Conservation (phyloP, 192 early-diverging fungal species). For the Entomortierella parvispora region DNA sequence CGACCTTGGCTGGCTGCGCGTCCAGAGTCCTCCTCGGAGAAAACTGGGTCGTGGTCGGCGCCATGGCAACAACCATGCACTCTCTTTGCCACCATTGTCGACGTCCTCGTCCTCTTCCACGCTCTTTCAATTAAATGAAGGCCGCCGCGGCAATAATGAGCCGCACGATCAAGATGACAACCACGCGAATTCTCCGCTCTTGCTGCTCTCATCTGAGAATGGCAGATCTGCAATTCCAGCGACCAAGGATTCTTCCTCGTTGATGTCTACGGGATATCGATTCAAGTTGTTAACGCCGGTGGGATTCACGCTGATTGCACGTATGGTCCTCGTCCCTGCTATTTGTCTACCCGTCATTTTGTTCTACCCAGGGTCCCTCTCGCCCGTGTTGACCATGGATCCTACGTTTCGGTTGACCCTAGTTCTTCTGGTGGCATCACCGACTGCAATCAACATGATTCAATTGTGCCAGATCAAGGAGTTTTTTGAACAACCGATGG, state of each 20-base stretch:
- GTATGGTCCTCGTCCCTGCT: conserved; percentile 49
- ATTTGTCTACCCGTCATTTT: conserved; percentile 53
- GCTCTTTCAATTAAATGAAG: neutral
- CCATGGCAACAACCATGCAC: neutral
- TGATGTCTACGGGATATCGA: neutral
- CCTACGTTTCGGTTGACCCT: conserved; percentile 71
- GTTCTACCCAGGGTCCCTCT: conserved; percentile 15
- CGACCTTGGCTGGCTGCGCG: conserved; percentile 7
- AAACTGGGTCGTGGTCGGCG: neutral
- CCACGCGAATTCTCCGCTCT: no score
- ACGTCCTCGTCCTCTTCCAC: conserved; percentile 10
- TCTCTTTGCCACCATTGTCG: no score
- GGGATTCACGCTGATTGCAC: conserved; percentile 27
- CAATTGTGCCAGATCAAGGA: conserved; percentile 75
- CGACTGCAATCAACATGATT: conserved; percentile 79
- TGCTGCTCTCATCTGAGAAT: no score
- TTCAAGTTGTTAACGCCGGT: conserved; percentile 33
- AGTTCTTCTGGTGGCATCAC: conserved; percentile 67
- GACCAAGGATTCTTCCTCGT: no score
- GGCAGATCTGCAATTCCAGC: no score
- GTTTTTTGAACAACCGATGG: conserved; percentile 76
- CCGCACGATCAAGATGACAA: neutral
- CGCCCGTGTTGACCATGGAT: conserved; percentile 61
- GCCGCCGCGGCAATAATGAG: neutral
- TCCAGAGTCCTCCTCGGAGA: neutral